Evolutionary conservation across 805 yeast genomes (phyloP).

Genomic region (Lachancea waltii): DNA sequence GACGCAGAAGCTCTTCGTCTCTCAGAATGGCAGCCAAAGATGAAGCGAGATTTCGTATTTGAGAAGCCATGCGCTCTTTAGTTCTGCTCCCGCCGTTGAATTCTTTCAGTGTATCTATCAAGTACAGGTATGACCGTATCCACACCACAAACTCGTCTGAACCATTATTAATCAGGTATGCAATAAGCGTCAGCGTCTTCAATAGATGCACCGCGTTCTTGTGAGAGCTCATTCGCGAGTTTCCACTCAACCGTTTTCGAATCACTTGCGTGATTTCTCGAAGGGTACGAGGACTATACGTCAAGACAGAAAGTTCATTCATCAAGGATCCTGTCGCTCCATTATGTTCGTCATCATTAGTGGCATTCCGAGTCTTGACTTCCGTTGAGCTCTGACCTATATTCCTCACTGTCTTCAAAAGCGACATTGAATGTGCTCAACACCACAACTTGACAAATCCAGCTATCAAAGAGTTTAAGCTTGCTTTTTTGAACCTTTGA

Average conservation of each 20-base stretch:
- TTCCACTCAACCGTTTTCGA: constrained; percentile 35
- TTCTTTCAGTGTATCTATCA: constrained; percentile 32
- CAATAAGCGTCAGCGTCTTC: constrained; percentile 47
- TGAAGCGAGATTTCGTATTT: constrained; percentile 36
- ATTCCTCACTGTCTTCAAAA: constrained; percentile 26
- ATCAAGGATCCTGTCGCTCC: constrained; percentile 55
- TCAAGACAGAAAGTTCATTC: constrained; percentile 43
- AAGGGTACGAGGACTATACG: constrained; percentile 37
- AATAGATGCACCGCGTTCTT: constrained; percentile 37
- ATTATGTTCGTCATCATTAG: constrained; percentile 42
- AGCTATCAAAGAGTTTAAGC: too few relatives aligned
- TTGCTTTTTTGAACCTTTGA: too few relatives aligned
- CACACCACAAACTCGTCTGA: constrained; percentile 45
- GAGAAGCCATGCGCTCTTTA: constrained; percentile 32
- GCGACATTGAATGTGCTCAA: too few relatives aligned
- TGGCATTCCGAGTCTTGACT: constrained; percentile 39
- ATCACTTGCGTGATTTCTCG: constrained; percentile 37
- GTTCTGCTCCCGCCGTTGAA: constrained; percentile 28
- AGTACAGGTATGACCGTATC: constrained; percentile 33
- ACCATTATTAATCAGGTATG: constrained; percentile 48
- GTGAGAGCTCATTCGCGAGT: constrained; percentile 21
- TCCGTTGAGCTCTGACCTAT: constrained; percentile 33
- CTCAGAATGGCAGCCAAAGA: constrained; percentile 33
- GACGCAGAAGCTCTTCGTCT: constrained; percentile 24
- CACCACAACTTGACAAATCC: too few relatives aligned